Evolutionary conservation across 441 rosid species (phyloP).

Genomic region (Isatis lusitanica): DNA sequence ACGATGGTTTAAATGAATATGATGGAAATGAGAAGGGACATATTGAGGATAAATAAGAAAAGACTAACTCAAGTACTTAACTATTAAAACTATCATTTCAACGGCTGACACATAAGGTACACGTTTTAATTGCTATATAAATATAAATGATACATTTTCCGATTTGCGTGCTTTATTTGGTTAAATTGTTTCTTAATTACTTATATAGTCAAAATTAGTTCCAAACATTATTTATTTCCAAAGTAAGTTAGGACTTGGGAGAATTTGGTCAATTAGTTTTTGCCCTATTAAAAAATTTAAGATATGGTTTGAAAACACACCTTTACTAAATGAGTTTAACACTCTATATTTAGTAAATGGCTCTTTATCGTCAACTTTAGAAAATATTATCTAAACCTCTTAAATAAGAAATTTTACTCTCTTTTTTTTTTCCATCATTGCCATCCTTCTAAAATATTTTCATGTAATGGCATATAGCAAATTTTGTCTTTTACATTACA

Average conservation of each 20-base stretch:
- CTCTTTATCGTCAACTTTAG: constrained; percentile 7
- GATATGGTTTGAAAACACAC: not conserved
- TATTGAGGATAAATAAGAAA: not conserved
- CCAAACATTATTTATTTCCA: not conserved
- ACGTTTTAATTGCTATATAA: not conserved
- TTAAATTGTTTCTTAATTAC: not conserved
- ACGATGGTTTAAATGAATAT: not conserved
- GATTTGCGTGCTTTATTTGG: not conserved
- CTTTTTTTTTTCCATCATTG: no score
- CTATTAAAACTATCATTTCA: not conserved
- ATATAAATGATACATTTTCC: not conserved
- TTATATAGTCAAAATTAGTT: constrained; percentile 17
- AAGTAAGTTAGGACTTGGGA: not conserved
- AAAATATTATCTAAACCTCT: not conserved
- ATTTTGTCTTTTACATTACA: no score
- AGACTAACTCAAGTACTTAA: constrained; percentile 4
- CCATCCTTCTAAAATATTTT: no score
- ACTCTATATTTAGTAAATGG: no score
- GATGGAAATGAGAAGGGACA: not conserved
- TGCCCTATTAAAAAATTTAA: not conserved
- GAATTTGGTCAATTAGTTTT: not conserved
- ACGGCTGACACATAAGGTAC: not conserved
- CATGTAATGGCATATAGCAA: no score
- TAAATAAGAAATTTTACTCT: no score
- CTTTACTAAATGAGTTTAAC: not conserved